Percentiles rank a stretch among this genome's conserved stretches.
phyloP scores from a whole-genome alignment of 2,329 filamentous ascomycete genomes.

The Sporothrix brasiliensis region DNA sequence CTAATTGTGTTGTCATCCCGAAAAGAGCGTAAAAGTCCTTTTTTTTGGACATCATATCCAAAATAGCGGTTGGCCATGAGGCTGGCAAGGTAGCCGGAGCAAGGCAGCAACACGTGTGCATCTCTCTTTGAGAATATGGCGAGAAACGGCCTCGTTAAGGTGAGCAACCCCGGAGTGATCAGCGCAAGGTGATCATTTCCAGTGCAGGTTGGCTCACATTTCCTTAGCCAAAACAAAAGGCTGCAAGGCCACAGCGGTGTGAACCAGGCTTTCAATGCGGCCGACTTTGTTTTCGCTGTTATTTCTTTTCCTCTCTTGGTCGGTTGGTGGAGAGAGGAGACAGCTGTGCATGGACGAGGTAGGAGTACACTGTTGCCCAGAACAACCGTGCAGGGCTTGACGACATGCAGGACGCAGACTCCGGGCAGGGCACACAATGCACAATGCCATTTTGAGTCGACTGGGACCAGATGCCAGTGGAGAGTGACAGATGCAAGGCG shows the following conservation, averaged over 20 bases:
- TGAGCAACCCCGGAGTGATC: neutral
- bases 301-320: neutral
- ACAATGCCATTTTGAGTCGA: neutral
- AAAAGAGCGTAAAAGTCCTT: neutral
- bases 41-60: neutral
- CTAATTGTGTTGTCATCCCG: neutral
- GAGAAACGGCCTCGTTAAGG: neutral
- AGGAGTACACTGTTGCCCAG: neutral
- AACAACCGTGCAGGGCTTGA: slow-evolving; percentile 15
- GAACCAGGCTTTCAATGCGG: neutral
- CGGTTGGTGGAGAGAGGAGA: neutral
- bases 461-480: neutral
- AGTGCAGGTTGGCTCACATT: neutral
- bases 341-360: neutral
- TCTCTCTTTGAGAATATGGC: neutral
- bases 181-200: neutral
- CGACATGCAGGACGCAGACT: neutral
- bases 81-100: neutral
- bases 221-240: neutral
- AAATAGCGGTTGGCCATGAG: too few species aligned
- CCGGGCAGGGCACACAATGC: slow-evolving; percentile 15
- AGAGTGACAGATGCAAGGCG: neutral
- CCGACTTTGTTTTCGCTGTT: neutral
- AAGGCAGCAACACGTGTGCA: neutral
- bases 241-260: neutral